These are phyloP conservation scores for Phoma herbarum DNA, from an alignment of 2,329 filamentous ascomycete genomes.

Conservation along the genomic window DNA sequence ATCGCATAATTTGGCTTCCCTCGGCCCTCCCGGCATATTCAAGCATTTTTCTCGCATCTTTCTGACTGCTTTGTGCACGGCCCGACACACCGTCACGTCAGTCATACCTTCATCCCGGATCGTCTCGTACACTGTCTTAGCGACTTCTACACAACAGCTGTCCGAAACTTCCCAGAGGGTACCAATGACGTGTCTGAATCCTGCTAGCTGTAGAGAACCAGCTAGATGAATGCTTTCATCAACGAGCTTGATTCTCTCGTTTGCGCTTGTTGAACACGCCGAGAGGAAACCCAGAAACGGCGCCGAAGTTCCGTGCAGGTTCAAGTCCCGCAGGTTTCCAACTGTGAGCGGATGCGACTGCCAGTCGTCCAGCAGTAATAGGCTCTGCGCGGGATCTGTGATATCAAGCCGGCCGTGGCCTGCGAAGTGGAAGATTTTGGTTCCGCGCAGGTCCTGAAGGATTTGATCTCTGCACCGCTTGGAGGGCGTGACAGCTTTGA, in stretches of 20 bases:
- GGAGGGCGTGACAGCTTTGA: background rate
- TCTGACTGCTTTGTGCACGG: conserved; percentile 19
- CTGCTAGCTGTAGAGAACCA: conserved; percentile 47
- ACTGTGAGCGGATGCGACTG: background rate
- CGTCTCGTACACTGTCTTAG: conserved; percentile 38
- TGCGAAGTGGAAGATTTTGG: conserved; percentile 56
- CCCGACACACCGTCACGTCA: conserved; percentile 14
- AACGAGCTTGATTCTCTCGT: conserved; percentile 21
- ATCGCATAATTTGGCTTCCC: background rate
- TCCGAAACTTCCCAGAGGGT: conserved; percentile 55
- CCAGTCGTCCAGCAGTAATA: conserved; percentile 33
- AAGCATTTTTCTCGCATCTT: background rate
- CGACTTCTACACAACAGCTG: conserved; percentile 41
- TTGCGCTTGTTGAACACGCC: background rate
- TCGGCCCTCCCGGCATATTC: background rate
- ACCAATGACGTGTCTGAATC: conserved; percentile 50
- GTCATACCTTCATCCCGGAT: conserved; percentile 15
- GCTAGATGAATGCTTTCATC: conserved; percentile 55
- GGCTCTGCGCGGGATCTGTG: conserved; percentile 44
- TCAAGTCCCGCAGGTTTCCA: background rate
- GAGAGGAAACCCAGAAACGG: conserved; percentile 2
- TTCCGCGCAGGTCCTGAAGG: conserved; percentile 27
- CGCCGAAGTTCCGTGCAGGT: background rate
- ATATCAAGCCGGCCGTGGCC: conserved; percentile 48
- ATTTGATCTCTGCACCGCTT: background rate